phyloP scores from a whole-genome alignment of 75 land plant genomes.

The Adiantum capillusveneris region DNA sequence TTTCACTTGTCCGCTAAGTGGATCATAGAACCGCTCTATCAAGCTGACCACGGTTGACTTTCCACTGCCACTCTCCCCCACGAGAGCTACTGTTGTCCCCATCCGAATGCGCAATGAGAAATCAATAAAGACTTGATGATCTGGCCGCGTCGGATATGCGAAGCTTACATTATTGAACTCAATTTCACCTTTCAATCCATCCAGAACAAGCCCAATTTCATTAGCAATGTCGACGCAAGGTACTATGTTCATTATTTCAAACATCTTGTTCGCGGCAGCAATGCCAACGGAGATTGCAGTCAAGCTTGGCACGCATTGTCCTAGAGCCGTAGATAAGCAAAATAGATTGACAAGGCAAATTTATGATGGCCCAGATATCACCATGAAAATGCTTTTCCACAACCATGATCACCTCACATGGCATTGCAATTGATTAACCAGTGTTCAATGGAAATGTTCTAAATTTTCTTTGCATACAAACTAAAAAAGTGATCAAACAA shows the following conservation, averaged over 20 bases:
- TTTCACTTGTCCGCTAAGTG: conserved; percentile 16
- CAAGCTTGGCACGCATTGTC: too few relatives aligned
- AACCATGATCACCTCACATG: too few relatives aligned
- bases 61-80: conserved; percentile 22
- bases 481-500: too few relatives aligned
- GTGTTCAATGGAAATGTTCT: too few relatives aligned
- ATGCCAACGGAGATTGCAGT: too few relatives aligned
- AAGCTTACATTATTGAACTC: conserved; percentile 20
- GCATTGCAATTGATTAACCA: too few relatives aligned
- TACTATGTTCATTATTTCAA: conserved; percentile 24
- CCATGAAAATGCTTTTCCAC: too few relatives aligned
- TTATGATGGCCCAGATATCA: too few relatives aligned
- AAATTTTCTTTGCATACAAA: too few relatives aligned
- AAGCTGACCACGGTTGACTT: conserved; percentile 23
- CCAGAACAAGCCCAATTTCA: conserved; percentile 8
- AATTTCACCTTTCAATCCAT: conserved; percentile 15
- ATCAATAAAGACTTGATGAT: conserved; percentile 7
- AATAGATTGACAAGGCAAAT: too few relatives aligned
- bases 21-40: conserved; percentile 31
- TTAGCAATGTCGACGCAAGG: conserved; percentile 20
- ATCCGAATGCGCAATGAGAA: conserved; percentile 16
- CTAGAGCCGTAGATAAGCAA: too few relatives aligned
- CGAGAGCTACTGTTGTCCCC: conserved; percentile 15
- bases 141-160: conserved; percentile 28
- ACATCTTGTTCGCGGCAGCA: conserved; percentile 12